A percentile compares a stretch with the other conserved stretches of the same genome.
These are phyloP conservation scores for Galeopsis tetrahit DNA, from an alignment of 257 asterid genomes.

Conservation along the genomic window DNA sequence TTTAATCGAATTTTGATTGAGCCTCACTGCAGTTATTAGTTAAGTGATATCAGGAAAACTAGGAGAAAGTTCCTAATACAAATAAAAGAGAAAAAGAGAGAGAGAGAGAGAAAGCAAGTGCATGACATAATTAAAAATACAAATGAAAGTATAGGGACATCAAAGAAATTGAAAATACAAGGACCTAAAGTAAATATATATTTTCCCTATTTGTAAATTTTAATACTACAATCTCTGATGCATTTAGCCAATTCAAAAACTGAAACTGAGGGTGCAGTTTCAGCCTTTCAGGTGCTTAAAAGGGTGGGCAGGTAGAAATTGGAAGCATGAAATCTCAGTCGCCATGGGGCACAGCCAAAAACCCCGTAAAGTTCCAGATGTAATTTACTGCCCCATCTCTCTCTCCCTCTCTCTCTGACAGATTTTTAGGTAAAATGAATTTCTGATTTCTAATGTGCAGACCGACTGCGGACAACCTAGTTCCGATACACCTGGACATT, in stretches of 20 bases:
- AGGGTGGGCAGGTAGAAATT: constrained; percentile 6
- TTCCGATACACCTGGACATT: constrained; percentile 86
- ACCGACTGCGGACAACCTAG: constrained; percentile 88
- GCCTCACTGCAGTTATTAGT: neutral
- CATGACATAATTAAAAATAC: no score
- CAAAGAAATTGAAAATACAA: neutral
- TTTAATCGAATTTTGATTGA: no score
- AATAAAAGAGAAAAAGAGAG: no score
- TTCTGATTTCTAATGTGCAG: constrained; percentile 45
- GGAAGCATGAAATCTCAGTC: constrained; percentile 68
- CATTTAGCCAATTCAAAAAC: neutral
- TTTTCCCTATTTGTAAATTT: neutral
- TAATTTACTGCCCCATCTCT: constrained; percentile 35
- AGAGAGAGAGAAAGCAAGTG: no score
- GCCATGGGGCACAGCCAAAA: constrained; percentile 71
- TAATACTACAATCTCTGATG: neutral
- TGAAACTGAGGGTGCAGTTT: constrained; percentile 7
- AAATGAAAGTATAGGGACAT: neutral
- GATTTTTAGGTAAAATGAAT: constrained; percentile 4
- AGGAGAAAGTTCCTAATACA: neutral
- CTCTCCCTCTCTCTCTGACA: constrained; percentile 1
- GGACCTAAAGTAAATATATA: neutral
- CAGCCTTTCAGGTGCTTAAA: neutral
- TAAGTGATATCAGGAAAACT: neutral
- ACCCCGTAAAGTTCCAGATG: constrained; percentile 89